A percentile compares a stretch with the other conserved stretches of the same genome.
phyloP scores from a whole-genome alignment of 306 rosid genomes.

The Oxytropis ochrocephala region DNA sequence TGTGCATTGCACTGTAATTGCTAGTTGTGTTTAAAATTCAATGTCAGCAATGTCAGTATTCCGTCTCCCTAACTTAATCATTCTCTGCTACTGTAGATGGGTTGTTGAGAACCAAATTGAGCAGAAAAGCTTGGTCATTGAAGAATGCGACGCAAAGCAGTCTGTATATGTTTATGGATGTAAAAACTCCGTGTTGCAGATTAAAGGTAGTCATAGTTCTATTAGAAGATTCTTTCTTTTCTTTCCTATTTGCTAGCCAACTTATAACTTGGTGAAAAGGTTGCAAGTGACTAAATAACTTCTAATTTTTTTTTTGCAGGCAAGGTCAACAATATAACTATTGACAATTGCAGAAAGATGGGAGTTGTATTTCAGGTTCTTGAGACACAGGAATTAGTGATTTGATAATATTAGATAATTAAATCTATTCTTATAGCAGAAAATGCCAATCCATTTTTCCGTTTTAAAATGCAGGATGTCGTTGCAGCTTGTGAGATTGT shows the following conservation, averaged over 20 bases:
- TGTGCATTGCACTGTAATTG: neutral
- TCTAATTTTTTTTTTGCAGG: constrained; percentile 55
- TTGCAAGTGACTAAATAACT: constrained; percentile 2
- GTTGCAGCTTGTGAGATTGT: constrained; percentile 99
- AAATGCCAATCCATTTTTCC: constrained; percentile 1
- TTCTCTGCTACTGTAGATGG: constrained; percentile 53
- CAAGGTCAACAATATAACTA: constrained; percentile 92
- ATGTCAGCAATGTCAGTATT: constrained; percentile 2
- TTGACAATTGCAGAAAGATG: constrained; percentile 90
- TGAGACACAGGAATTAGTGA: constrained; percentile 6
- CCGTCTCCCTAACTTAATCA: constrained; percentile 1
- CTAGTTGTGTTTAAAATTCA: neutral
- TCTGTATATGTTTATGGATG: constrained; percentile 94
- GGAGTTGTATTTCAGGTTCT: constrained; percentile 79
- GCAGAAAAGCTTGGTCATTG: constrained; percentile 70
- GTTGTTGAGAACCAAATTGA: constrained; percentile 97
- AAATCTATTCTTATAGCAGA: constrained; percentile 20
- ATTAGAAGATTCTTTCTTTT: neutral
- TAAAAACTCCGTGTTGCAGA: constrained; percentile 90
- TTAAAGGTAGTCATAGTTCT: constrained; percentile 57
- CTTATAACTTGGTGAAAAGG: constrained; percentile 15
- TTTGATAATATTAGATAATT: constrained; percentile 1
- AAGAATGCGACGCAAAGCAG: constrained; percentile 89
- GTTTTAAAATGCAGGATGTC: constrained; percentile 65
- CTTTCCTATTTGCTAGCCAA: neutral